Evolutionary conservation across 2,329 filamentous ascomycete genomes (phyloP).

Genomic region (Colletotrichum lupini): DNA sequence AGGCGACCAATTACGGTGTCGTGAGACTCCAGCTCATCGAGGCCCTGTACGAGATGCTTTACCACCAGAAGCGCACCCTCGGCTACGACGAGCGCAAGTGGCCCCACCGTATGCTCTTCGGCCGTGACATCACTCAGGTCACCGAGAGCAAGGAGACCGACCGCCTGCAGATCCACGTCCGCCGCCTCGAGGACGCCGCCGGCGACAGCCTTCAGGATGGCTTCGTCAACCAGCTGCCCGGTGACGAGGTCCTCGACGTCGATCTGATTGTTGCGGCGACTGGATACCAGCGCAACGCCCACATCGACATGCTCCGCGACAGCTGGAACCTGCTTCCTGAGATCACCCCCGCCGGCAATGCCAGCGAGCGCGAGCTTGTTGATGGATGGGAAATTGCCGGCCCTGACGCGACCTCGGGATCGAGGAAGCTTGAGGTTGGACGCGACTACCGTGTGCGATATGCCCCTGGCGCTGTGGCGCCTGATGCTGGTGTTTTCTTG

Average conservation of each 20-base stretch:
- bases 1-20: constrained; percentile 93
- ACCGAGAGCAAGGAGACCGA: constrained; percentile 61
- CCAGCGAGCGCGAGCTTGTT: constrained; percentile 37
- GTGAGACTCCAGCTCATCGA: constrained; percentile 93
- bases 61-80: constrained; percentile 82
- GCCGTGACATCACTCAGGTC: constrained; percentile 74
- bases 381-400: constrained; percentile 51
- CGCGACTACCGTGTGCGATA: constrained; percentile 86
- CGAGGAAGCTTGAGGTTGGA: constrained; percentile 71
- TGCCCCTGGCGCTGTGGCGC: constrained; percentile 72
- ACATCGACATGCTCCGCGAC: constrained; percentile 79
- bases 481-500: constrained; percentile 85
- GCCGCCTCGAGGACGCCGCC: constrained; percentile 50
- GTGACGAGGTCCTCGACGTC: constrained; percentile 75
- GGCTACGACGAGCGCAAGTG: constrained; percentile 76
- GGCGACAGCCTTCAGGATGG: constrained; percentile 48
- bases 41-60: constrained; percentile 86
- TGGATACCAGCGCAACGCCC: constrained; percentile 82
- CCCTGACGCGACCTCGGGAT: constrained; percentile 24
- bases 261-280: constrained; percentile 89
- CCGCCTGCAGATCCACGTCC: constrained; percentile 68
- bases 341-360: constrained; percentile 22
- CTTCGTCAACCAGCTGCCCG: constrained; percentile 46
- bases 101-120: constrained; percentile 83
- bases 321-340: constrained; percentile 74